These are phyloP conservation scores for Apiotrichum mycotoxinovorans DNA, from an alignment of 1,284 basidiomycete species.

Conservation along the genomic window DNA sequence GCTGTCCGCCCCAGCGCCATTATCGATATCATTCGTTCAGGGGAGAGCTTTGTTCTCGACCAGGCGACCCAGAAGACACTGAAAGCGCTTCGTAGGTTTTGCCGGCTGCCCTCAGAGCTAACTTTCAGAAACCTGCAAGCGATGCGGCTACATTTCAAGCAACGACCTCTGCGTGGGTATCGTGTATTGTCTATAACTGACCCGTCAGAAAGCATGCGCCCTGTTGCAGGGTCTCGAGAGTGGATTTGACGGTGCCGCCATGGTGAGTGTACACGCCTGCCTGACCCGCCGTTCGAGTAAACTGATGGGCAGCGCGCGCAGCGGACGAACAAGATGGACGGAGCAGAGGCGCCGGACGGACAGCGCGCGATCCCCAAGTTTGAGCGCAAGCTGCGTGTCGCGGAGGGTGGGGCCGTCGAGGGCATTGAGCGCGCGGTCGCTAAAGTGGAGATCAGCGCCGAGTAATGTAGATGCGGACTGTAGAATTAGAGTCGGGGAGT, in stretches of 20 bases:
- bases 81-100: conserved; percentile 69
- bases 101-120: neutral
- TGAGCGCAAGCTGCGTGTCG: conserved; percentile 32
- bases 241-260: conserved; percentile 58
- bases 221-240: conserved; percentile 85
- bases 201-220: conserved; percentile 71
- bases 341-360: conserved; percentile 32
- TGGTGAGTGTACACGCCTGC: conserved; percentile 57
- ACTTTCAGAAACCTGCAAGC: conserved; percentile 70
- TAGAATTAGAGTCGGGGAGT: neutral
- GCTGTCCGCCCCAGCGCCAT: conserved; percentile 88
- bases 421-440: conserved; percentile 39
- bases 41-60: conserved; percentile 78
- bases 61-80: conserved; percentile 72
- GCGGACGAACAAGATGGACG: neutral
- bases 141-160: conserved; percentile 89
- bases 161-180: conserved; percentile 68
- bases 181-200: neutral
- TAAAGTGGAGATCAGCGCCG: conserved; percentile 23
- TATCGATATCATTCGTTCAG: conserved; percentile 96
- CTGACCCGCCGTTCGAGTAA: no score
- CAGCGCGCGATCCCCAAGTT: conserved; percentile 48
- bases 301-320: neutral
- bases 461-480: conserved; percentile 3
- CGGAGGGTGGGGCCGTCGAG: conserved; percentile 20